Conservation (phyloP, 202 grass and related monocot species). For the Panicum virgatum region DNA sequence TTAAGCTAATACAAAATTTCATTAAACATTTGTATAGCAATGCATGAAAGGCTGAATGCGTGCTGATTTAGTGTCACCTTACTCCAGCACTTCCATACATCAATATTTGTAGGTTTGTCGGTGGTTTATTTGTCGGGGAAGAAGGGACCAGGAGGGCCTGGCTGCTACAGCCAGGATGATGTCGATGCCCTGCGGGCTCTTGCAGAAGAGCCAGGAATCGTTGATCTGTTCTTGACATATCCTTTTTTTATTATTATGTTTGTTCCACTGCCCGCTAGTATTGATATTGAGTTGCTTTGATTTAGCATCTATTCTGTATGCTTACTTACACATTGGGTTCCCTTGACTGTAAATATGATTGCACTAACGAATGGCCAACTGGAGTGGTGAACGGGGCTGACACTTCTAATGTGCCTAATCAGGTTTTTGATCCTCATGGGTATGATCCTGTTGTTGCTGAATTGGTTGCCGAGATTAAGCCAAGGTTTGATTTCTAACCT, state of each 20-base stretch:
- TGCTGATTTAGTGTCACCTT: background rate
- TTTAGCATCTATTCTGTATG: conserved; percentile 32
- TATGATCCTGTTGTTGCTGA: conserved; percentile 68
- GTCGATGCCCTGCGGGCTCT: conserved; percentile 84
- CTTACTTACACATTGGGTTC: background rate
- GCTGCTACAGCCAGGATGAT: conserved; percentile 75
- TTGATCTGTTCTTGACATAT: conserved; percentile 97
- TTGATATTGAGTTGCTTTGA: conserved; percentile 4
- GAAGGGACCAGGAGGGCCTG: conserved; percentile 38
- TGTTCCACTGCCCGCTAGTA: conserved; percentile 4
- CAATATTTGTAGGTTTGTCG: conserved; percentile 55
- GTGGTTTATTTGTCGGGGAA: conserved; percentile 85
- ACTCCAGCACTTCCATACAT: conserved; percentile 4
- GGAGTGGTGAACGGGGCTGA: conserved; percentile 67
- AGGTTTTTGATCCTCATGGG: conserved; percentile 59
- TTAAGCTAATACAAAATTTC: background rate
- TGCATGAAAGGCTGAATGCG: background rate
- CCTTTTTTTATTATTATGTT: conserved; percentile 42
- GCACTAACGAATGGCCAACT: conserved; percentile 90
- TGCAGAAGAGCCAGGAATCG: conserved; percentile 65
- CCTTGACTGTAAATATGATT: conserved; percentile 57
- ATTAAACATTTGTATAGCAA: background rate
- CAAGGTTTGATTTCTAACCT: conserved; percentile 51
- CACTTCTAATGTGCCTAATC: conserved; percentile 50
- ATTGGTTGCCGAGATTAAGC: conserved; percentile 83